phyloP scores from a whole-genome alignment of 1,284 basidiomycete genomes.

The Ceratobasidium sp. region DNA sequence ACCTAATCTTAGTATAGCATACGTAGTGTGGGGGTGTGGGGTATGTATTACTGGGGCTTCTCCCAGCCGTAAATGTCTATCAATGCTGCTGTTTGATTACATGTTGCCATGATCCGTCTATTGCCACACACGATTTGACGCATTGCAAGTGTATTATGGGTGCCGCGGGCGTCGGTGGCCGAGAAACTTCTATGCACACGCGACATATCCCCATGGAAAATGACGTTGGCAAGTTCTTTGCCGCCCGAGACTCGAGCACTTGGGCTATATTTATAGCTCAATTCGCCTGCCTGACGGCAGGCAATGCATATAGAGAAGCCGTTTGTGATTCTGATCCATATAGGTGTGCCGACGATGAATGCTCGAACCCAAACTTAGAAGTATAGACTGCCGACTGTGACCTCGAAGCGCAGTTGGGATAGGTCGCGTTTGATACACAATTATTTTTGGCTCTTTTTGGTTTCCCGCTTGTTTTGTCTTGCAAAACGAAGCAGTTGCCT shows the following conservation, averaged over 20 bases:
- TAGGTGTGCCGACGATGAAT: background rate
- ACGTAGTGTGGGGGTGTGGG: background rate
- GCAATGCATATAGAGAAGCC: no score
- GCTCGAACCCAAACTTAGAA: background rate
- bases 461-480: background rate
- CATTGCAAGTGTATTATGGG: background rate
- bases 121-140: background rate
- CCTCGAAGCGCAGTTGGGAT: background rate
- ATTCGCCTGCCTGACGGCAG: background rate
- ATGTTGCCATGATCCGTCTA: background rate
- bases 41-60: background rate
- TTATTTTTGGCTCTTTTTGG: background rate
- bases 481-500: background rate
- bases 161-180: background rate
- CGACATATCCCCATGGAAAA: background rate
- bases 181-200: background rate
- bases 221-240: background rate
- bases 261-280: background rate
- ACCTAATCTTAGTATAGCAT: background rate
- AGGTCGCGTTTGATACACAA: background rate
- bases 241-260: background rate
- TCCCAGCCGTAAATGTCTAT: background rate
- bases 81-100: background rate
- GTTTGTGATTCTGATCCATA: no score
- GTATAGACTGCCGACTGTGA: background rate